phyloP scores from a whole-genome alignment of 495 filamentous ascomycete species.

The Pseudotulostoma volvatum region DNA sequence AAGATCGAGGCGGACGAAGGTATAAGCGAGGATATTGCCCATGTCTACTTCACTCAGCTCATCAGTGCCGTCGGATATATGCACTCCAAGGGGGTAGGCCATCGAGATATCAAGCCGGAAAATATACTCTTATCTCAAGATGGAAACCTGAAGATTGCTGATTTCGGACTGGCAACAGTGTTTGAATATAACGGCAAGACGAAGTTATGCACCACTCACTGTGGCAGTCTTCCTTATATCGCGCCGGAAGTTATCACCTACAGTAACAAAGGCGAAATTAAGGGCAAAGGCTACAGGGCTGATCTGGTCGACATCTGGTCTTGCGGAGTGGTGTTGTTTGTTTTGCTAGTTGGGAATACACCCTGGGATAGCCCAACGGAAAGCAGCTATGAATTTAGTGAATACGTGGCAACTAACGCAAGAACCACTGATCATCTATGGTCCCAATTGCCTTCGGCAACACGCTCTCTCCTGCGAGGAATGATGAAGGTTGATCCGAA shows the following conservation, averaged over 20 bases:
- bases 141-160: constrained; percentile 87
- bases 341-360: constrained; percentile 87
- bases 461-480: constrained; percentile 72
- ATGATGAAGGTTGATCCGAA: constrained; percentile 75
- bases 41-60: constrained; percentile 90
- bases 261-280: constrained; percentile 29
- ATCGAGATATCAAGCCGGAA: constrained; percentile 83
- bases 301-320: constrained; percentile 93
- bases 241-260: constrained; percentile 73
- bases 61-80: constrained; percentile 83
- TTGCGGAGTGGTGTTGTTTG: constrained; percentile 90
- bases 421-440: constrained; percentile 75
- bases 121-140: constrained; percentile 69
- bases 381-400: constrained; percentile 64
- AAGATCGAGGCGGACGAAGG: constrained; percentile 97
- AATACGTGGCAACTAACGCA: constrained; percentile 66
- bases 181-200: constrained; percentile 72
- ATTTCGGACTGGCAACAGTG: constrained; percentile 91
- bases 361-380: constrained; percentile 90
- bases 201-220: constrained; percentile 73
- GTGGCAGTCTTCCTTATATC: constrained; percentile 93
- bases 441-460: constrained; percentile 59
- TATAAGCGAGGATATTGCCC: constrained; percentile 79
- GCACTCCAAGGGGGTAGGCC: constrained; percentile 80
- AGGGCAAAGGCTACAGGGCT: constrained; percentile 55